Percentiles rank a stretch among this genome's conserved stretches.
Evolutionary conservation across 768 basidiomycete species (phyloP).

Genomic region (Termitomyces sp.): DNA sequence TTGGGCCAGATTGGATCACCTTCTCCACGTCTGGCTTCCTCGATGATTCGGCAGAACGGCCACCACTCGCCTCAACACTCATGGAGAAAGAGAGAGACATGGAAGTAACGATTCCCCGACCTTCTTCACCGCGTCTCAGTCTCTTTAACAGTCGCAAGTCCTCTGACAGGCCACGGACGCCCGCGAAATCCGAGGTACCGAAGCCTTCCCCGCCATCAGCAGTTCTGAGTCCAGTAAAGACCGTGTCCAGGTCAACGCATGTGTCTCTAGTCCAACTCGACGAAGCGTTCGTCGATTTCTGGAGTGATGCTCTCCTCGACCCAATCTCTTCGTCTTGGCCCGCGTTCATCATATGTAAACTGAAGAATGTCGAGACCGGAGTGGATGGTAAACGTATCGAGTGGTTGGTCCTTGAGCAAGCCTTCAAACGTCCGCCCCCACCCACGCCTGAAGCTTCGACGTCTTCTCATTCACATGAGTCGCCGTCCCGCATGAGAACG

Average conservation of each 20-base stretch:
- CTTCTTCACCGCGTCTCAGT: slow-evolving; percentile 25
- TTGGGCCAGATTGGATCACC: slow-evolving; percentile 55
- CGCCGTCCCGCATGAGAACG: slow-evolving; percentile 20
- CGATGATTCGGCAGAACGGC: slow-evolving; percentile 27
- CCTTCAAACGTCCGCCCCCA: slow-evolving; percentile 35
- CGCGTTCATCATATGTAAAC: slow-evolving; percentile 62
- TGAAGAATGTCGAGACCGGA: slow-evolving; percentile 36
- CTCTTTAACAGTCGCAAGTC: slow-evolving; percentile 21
- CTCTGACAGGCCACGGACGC: slow-evolving; percentile 17
- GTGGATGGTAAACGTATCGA: slow-evolving; percentile 36
- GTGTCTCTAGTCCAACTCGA: slow-evolving; percentile 56
- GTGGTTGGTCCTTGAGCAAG: slow-evolving; percentile 70
- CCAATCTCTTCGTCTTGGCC: slow-evolving; percentile 64
- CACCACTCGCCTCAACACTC: slow-evolving; percentile 50
- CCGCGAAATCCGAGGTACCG: slow-evolving; percentile 13
- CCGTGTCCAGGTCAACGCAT: slow-evolving; percentile 32
- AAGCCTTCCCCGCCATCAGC: slow-evolving; percentile 5
- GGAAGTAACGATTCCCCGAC: slow-evolving; percentile 45
- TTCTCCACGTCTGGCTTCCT: slow-evolving; percentile 66
- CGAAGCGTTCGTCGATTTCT: slow-evolving; percentile 81
- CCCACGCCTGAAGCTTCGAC: slow-evolving; percentile 6
- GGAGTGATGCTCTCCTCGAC: slow-evolving; percentile 70
- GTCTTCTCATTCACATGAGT: slow-evolving; percentile 11
- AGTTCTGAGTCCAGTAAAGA: slow-evolving; percentile 14
- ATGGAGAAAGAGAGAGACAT: slow-evolving; percentile 53